Percentiles rank a stretch among this genome's conserved stretches.
Evolutionary conservation across 345 rosid genomes (phyloP).

Genomic region (Carallia brachiata): DNA sequence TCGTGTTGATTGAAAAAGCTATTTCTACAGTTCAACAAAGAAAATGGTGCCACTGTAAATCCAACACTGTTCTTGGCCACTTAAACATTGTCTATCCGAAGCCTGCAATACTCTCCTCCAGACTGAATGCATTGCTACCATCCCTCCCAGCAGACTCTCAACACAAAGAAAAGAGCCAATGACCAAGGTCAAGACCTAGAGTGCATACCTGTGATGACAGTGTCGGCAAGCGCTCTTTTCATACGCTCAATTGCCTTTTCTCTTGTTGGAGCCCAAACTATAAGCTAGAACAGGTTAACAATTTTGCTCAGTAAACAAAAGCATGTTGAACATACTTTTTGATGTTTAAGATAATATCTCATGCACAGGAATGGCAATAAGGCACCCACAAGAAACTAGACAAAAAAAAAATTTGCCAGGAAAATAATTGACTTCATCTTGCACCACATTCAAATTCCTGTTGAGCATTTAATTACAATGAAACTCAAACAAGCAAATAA

Average conservation of each 20-base stretch:
- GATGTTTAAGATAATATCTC: neutral
- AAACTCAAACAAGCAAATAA: neutral
- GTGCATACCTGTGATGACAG: constrained; percentile 70
- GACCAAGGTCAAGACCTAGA: neutral
- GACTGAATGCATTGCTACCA: neutral
- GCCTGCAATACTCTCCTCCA: neutral
- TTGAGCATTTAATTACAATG: neutral
- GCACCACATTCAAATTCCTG: neutral
- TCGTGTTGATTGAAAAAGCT: neutral
- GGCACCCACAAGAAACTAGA: neutral
- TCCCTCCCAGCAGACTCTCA: neutral
- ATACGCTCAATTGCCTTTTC: constrained; percentile 96
- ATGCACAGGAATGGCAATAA: neutral
- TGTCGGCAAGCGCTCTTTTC: constrained; percentile 97
- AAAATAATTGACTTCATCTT: neutral
- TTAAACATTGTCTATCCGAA: neutral
- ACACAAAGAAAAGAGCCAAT: neutral
- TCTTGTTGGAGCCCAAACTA: constrained; percentile 98
- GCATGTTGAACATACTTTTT: constrained; percentile 8
- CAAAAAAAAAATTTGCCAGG: neutral
- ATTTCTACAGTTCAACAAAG: neutral
- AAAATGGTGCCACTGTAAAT: neutral
- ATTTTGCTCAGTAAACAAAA: constrained; percentile 15
- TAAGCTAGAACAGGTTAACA: constrained; percentile 54
- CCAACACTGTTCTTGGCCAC: neutral